Conservation (phyloP, 2,329 filamentous ascomycete genomes). For the Fusarium sp. region DNA sequence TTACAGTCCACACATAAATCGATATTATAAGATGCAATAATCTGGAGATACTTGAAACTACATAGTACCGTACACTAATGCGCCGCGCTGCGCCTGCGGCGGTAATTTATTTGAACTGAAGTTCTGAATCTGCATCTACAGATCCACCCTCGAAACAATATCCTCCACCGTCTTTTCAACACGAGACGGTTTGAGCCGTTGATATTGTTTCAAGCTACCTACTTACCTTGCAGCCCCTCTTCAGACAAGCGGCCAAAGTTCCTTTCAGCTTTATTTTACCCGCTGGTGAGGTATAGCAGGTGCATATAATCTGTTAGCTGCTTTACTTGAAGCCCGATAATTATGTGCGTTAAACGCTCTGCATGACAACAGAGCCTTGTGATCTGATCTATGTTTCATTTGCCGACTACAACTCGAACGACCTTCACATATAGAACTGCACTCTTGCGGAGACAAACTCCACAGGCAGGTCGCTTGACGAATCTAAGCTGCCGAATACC, state of each 20-base stretch:
- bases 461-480: slow-evolving; percentile 9
- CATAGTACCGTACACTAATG: neutral
- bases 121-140: neutral
- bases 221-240: slow-evolving; percentile 13
- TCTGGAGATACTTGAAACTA: neutral
- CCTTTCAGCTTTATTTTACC: neutral
- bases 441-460: slow-evolving; percentile 34
- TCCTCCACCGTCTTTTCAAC: slow-evolving; percentile 42
- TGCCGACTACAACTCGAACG: slow-evolving; percentile 4
- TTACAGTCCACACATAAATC: neutral
- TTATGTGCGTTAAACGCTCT: neutral
- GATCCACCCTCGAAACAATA: slow-evolving; percentile 26
- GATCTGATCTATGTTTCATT: slow-evolving; percentile 22
- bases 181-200: slow-evolving; percentile 15
- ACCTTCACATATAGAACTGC: slow-evolving; percentile 30
- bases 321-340: neutral
- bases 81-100: neutral
- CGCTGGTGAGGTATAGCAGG: neutral
- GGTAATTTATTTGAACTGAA: slow-evolving; percentile 7
- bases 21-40: neutral
- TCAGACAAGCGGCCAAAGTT: neutral
- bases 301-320: neutral
- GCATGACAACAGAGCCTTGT: neutral
- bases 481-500: neutral
- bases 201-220: slow-evolving; percentile 17